These are phyloP conservation scores for Cryptosporidium sp. DNA, from an alignment of 169 alveolate species.

Conservation along the genomic window DNA sequence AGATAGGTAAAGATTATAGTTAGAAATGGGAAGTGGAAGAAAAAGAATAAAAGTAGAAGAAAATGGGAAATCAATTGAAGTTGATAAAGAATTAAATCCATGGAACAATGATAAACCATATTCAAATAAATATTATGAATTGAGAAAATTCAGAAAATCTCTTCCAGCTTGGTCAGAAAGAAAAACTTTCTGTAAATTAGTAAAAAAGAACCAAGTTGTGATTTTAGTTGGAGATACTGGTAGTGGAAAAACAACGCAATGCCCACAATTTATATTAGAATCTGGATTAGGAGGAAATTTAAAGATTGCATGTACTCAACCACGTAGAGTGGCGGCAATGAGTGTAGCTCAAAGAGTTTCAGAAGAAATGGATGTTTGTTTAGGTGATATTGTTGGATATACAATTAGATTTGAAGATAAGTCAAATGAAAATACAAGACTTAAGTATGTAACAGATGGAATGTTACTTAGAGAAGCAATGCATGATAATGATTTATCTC, in stretches of 20 bases:
- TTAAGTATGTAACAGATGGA: conserved; percentile 98
- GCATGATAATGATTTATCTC: conserved; percentile 90
- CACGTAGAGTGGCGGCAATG: conserved; percentile 99
- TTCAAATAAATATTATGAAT: conserved; percentile 82
- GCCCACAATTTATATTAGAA: conserved; percentile 94
- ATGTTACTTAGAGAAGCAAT: conserved; percentile 97
- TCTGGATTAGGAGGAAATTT: conserved; percentile 85
- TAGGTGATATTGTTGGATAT: conserved; percentile 95
- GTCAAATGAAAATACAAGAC: conserved; percentile 87
- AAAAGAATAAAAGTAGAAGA: conserved; percentile 14
- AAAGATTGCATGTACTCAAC: conserved; percentile 98
- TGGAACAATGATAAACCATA: conserved; percentile 60
- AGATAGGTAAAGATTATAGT: not conserved
- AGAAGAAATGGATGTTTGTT: conserved; percentile 95
- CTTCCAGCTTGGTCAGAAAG: conserved; percentile 91
- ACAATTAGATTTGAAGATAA: conserved; percentile 98
- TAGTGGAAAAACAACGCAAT: conserved; percentile 98
- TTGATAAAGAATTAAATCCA: conserved; percentile 5
- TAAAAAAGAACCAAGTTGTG: conserved; percentile 82
- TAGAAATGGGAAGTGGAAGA: conserved; percentile 25
- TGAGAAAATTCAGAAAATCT: conserved; percentile 84
- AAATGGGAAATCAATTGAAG: not conserved
- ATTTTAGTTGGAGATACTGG: conserved; percentile 97
- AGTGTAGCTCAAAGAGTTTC: conserved; percentile 98
- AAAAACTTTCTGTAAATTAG: conserved; percentile 85